Evolutionary conservation across 1,284 basidiomycete species (phyloP).

Genomic region (Trametes sp.): DNA sequence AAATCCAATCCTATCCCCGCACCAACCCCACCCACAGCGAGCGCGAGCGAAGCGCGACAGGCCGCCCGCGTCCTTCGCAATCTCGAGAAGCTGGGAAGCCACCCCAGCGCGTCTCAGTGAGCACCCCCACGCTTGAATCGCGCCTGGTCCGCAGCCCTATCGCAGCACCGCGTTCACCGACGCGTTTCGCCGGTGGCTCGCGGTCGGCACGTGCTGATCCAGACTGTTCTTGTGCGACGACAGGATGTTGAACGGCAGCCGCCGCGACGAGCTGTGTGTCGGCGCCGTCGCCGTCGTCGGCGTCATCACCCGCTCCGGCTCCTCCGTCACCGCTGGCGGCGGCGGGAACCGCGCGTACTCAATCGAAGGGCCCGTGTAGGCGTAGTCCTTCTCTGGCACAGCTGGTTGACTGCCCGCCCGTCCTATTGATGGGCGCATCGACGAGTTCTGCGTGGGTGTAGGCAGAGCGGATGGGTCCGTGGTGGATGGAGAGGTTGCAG

Average conservation of each 20-base stretch:
- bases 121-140: neutral
- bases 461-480: constrained; percentile 29
- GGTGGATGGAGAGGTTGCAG: constrained; percentile 47
- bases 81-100: neutral
- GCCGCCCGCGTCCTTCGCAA: neutral
- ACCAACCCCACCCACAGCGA: neutral
- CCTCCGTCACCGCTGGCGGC: constrained; percentile 54
- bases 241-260: constrained; percentile 72
- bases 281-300: constrained; percentile 52
- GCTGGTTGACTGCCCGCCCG: constrained; percentile 33
- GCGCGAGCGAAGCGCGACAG: neutral
- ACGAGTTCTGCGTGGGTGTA: constrained; percentile 39
- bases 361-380: constrained; percentile 67
- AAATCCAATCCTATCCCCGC: neutral
- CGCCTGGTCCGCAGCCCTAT: constrained; percentile 17
- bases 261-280: constrained; percentile 53
- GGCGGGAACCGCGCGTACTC: constrained; percentile 75
- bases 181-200: constrained; percentile 64
- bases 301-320: constrained; percentile 46
- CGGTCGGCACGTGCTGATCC: constrained; percentile 49
- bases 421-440: constrained; percentile 29
- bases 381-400: constrained; percentile 57
- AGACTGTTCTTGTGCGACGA: constrained; percentile 49
- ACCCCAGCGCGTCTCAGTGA: neutral
- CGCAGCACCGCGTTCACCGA: constrained; percentile 63